Base-by-base conservation (phyloP, 139 green algal genomes). In the Volvox reticuliferus region DNA sequence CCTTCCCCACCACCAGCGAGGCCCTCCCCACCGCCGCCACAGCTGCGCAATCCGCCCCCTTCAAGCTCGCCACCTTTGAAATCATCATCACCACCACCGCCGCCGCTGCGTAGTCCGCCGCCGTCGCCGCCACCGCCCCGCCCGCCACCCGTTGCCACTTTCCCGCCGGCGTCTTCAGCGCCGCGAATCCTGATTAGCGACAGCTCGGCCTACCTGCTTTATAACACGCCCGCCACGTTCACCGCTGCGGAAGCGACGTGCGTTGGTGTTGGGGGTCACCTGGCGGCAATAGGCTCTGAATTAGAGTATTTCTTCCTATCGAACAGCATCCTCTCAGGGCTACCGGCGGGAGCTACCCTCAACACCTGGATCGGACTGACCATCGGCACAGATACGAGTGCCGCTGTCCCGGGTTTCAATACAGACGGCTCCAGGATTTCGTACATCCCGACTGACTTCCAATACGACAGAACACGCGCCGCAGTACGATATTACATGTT, bases 401-500 rank as follows among this genome's bases (percentile, higher is more conserved):
- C 30, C 20, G 86, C 73, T 12, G 75, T 84, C 50, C 71, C 86
- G 22, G 86, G 86, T 9, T 76, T 22, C 37, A 90, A 90, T 75
- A 83, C 71, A 32, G 86, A 90, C 50, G 86, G 86, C 28, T 61
- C 35, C 9, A 73, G 86, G 6, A 33, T 90, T 19, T 76, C 86
- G 19, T 90, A 75, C 50, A 84, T 63, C 0, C 86, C 86, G 20
- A 14, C 1, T 32, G 35, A 76, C 30, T 83, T 90, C 21, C 71
- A 83, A 44, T 84, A 77, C 36, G 86, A 90, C 71, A 71, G 71
- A 26, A 63, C 73, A 28, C 30, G 86, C 1, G 19, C 50, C 21
- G 86, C 86, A 17, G 73, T 84, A 21, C 86, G 86, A 24, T 84
- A 90, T 44, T 90, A 90, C 86, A 77, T 84, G 50, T 32, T 90